Base-by-base conservation (phyloP, 805 yeast species). In the Metschnikowia proteae region DNA sequence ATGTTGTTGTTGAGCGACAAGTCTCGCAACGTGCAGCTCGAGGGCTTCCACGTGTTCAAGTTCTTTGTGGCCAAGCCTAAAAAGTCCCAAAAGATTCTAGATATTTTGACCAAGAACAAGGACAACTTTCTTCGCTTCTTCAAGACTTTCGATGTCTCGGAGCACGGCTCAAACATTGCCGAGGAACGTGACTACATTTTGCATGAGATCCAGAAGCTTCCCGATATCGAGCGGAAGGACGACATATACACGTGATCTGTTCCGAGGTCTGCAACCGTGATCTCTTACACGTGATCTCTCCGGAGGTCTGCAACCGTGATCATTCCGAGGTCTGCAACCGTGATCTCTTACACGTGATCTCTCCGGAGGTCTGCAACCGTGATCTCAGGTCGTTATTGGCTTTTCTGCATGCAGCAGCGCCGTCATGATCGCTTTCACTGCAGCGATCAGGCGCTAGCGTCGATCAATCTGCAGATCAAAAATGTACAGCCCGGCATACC, bases 61-160 rank as follows among this genome's bases (percentile, higher is more conserved):
- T 86, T 91, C 35, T 89, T 94, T 67, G 90, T 90, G n/a, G 98
- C 97, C 4, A 94, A 94, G 66, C 99, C 99, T 4, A 83, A 85
- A 54, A 91, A 91, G 64, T 76, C 89, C 2, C 89, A 84, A 63
- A 81, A 84, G 6, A 82, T 94, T 2, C 69, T 79, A 46, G 97
- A 92, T 65, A 86, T 92, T 22, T 73, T 94, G 55, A 80, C 83
- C 40, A 90, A 91, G 62, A 94, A 94, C 66, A 82, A 89, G 60
- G 86, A 81, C 36, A 88, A 86, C 60, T 76, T 92, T 53, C 65
- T 91, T 34, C 73, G 74, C 30, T 89, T 88, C 61, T 76, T 92
- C 50, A 78, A 79, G 41, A 77, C 74, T 34, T 88, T 90, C 62
- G 82, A 80, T 48, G 75, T 81, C 9, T 78, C 74, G 34, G 82